These are phyloP conservation scores for Pseudodiploospora longispora DNA, from an alignment of 2,329 filamentous ascomycete species.

Conservation along the genomic window DNA sequence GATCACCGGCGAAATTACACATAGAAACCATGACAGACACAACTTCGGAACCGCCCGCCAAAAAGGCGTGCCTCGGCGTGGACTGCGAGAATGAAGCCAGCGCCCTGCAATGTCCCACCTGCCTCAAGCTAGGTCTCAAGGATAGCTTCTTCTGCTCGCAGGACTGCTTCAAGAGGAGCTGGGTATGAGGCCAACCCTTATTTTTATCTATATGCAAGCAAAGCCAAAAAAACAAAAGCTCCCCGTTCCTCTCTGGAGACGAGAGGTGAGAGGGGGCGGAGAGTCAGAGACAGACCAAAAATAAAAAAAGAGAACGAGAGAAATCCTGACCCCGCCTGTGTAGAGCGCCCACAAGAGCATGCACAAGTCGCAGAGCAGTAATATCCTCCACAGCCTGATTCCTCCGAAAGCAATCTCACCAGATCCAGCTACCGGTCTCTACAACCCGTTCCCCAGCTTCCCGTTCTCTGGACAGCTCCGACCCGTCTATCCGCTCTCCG, in stretches of 20 bases:
- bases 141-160: slow-evolving; percentile 97
- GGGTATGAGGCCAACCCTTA: slow-evolving; percentile 54
- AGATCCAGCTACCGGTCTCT: slow-evolving; percentile 81
- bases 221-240: too few species aligned
- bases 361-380: slow-evolving; percentile 65
- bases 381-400: slow-evolving; percentile 65
- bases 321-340: slow-evolving; percentile 9
- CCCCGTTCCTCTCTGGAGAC: background rate
- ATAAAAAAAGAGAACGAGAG: background rate
- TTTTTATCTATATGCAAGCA: too few species aligned
- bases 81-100: slow-evolving; percentile 86
- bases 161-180: slow-evolving; percentile 98
- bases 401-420: slow-evolving; percentile 79
- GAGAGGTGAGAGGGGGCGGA: background rate
- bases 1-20: background rate
- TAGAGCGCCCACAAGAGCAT: slow-evolving; percentile 69
- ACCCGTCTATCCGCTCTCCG: slow-evolving; percentile 79
- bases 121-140: slow-evolving; percentile 77
- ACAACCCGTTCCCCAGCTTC: slow-evolving; percentile 88
- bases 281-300: background rate
- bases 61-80: slow-evolving; percentile 68
- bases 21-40: slow-evolving; percentile 27
- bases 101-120: slow-evolving; percentile 86
- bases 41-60: slow-evolving; percentile 39
- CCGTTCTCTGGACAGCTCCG: slow-evolving; percentile 72